Evolutionary conservation across 2,329 filamentous ascomycete species (phyloP), one percentile per base, ranked within the genome.

Genomic region (Cadophora gregata): DNA sequence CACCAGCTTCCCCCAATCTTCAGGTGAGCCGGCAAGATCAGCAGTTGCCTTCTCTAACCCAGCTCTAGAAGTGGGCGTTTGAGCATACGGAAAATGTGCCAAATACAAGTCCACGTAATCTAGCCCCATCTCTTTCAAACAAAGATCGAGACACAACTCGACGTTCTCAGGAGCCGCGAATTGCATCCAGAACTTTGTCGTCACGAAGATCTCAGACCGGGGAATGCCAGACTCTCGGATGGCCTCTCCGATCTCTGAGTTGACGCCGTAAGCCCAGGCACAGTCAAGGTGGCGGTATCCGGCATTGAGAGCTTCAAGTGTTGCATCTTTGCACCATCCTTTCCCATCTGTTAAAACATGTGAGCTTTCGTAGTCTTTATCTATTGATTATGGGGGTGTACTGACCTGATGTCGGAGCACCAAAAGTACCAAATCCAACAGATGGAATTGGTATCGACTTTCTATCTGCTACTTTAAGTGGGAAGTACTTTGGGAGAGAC

Each of bases 241-340:
- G 19, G 38, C 38, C 19, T 42, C 7, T 42, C 38, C 38, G 10
- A 42, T 19, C 7, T 42, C 14, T 19, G 12, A 42, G 14, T 19
- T 19, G 38, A 42, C 14, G 38, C 2, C 5, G 36, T 14, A 38
- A 12, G 6, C 36, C 10, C 38, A 42, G 6, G 12, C 6, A 16
- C 38, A 42, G 38, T 42, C 38, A 16, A 19, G 38, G 14, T 10
- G 38, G 19, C 38, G 38, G 6, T 16, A 42, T 12, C 38, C 14
- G 5, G 38, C 38, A 1, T 16, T 42, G 14, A 68, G n/a, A 59
- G 68, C 66, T 19, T 8, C 38, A 14, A 70, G 51, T 27, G 56
- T 61, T 27, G 66, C 64, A 24, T 68, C 59, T 65, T 68, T 68
- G 36, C 66, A 67, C 68, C 66, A 70, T 6, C 53, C 38, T 21